Evolutionary conservation across 805 yeast genomes (phyloP), one percentile per base, ranked within the genome.

Genomic region (Grigorovia jiainica): DNA sequence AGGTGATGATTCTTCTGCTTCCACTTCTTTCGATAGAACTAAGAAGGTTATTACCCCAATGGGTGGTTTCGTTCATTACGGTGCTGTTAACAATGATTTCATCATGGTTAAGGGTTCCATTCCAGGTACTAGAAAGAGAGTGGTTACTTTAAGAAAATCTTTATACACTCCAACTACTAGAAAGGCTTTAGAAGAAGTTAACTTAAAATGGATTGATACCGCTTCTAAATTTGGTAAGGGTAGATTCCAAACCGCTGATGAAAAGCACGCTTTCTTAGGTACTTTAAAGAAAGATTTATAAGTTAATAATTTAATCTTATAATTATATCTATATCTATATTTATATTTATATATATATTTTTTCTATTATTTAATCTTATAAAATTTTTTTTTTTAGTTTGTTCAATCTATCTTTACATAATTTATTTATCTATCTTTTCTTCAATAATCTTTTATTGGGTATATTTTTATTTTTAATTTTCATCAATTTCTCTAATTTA

Each of bases 171-270:
- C 89, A 82, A 87, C 96, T 63, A 84, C 94, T 65, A 92, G 98
- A 82, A 83, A 80, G 76, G 97, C 97, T 64, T 70, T 83, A 63
- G 99, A 92, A 81, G 72, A 87, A 75, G 95, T 90, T 60, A 78
- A 75, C 81, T 85, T 92, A 75, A 92, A 92, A 78, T 92, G 97
- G 98, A 92, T 92, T 71, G 99, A 92, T 74, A 92, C 99, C 65
- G 95, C 99, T 70, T 92, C 98, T 67, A 89, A 90, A 77, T 92
- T 92, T 89, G 99, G 99, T 84, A 94, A 92, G 87, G 98, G 98
- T 81, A 92, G 98, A 83, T 92, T 92, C 97, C 99, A 92, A 79
- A 92, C 99, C 67, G 95, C 97, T 65, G 97, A 97, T 72, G 99
- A 92, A 82, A 94, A 94, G 89, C 87, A 82, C 69, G 95, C 98